Evolutionary conservation across 176 grass and related monocot species (phyloP), one percentile per base, ranked within the genome.

Genomic region (Avena insularis): DNA sequence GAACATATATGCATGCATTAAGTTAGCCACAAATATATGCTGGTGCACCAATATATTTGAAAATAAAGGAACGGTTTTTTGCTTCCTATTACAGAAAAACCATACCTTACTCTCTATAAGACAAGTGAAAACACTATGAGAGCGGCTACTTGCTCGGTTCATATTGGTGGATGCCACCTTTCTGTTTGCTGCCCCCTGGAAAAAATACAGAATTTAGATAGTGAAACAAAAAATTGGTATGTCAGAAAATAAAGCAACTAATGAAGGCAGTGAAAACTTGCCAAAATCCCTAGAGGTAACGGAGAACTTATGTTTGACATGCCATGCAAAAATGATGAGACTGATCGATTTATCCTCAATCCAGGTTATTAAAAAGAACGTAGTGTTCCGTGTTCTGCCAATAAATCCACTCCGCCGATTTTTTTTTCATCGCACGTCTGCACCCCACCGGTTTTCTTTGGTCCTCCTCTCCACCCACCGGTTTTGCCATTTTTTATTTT

Each of bases 91-190:
- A 77, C 43, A 87, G 27, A 51, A 53, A 79, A 48, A 57, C 8
- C 45, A 78, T 89, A 95, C 97, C 97, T 99, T 99, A 84, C 97
- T 96, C 88, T 99, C 97, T 80, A 99, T 96, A 33, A 96, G 87
- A 60, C 94, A 99, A 55, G 94, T 99, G 77, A 99, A 99, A 80
- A 99, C 94, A 87, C 97, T 99, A 89, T 99, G 97, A 82, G 97
- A 99, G 71, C 97, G 92, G 49, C 97, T 99, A 71, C 97, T 99
- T 67, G 92, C 97, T 88, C 94, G 71, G 58, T 99, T 99, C 97
- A 99, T 99, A 92, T 99, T 99, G 83, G 97, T 99, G 21, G 97
- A 86, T 27, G 97, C 97, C 69, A 99, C 97, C 87, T 96, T 99
- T 86, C 97, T 87, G 88, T 96, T 99, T 90, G 94, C 85, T 80